phyloP scores from a whole-genome alignment of 345 rosid genomes.

The Citrus hindsii region DNA sequence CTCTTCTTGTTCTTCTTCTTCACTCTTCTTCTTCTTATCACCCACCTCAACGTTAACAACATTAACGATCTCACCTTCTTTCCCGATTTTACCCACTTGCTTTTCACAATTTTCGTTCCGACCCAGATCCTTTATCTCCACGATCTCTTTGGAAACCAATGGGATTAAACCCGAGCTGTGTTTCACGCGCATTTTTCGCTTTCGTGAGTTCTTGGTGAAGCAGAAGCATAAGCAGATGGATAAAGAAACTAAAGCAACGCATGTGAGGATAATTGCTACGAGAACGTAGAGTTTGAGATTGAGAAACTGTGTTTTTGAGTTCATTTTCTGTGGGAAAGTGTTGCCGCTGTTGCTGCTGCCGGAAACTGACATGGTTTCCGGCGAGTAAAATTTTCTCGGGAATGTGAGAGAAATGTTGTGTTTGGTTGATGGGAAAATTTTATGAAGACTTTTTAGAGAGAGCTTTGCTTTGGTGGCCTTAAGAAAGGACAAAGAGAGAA shows the following conservation, averaged over 20 bases:
- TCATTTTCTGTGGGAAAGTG: slow-evolving; percentile 29
- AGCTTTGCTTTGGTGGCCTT: not conserved
- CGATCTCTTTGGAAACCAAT: slow-evolving; percentile 63
- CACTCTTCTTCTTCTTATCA: slow-evolving; percentile 9
- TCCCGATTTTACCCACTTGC: slow-evolving; percentile 28
- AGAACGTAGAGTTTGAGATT: slow-evolving; percentile 55
- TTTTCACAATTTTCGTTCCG: slow-evolving; percentile 15
- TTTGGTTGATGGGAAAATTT: slow-evolving; percentile 17
- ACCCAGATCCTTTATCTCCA: slow-evolving; percentile 58
- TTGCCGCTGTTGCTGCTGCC: slow-evolving; percentile 6
- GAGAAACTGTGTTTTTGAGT: slow-evolving; percentile 46
- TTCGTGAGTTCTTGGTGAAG: slow-evolving; percentile 42
- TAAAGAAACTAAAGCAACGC: slow-evolving; percentile 33
- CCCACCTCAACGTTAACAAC: not conserved
- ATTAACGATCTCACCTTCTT: slow-evolving; percentile 12
- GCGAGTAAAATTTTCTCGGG: slow-evolving; percentile 13
- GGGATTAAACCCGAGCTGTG: slow-evolving; percentile 79
- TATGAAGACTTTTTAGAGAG: not conserved
- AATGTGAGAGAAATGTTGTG: not conserved
- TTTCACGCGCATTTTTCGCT: slow-evolving; percentile 51
- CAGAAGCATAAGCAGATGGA: slow-evolving; percentile 55
- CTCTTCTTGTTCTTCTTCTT: slow-evolving; percentile 27
- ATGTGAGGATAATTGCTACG: slow-evolving; percentile 41
- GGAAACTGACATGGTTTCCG: slow-evolving; percentile 56
- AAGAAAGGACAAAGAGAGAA: not conserved